Evolutionary conservation across 305 asterid species (phyloP).

Genomic region (Fraxinus floribunda): DNA sequence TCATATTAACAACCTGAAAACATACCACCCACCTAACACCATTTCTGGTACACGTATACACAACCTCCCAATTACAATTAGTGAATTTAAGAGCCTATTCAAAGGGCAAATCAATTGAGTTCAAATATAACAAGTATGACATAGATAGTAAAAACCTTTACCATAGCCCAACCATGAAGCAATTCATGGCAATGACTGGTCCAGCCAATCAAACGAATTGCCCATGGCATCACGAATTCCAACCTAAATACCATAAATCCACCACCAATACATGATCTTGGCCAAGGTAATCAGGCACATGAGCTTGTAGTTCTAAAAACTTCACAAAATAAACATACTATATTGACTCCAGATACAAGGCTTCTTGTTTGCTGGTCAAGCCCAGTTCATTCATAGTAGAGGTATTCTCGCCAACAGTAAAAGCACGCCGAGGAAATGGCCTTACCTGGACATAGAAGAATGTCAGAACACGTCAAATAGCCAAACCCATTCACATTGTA

Average conservation of each 20-base stretch:
- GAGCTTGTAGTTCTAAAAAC: slow-evolving; percentile 8
- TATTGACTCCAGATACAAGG: slow-evolving; percentile 80
- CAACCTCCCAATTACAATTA: neutral
- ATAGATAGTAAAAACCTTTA: neutral
- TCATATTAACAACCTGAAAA: neutral
- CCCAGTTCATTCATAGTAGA: slow-evolving; percentile 74
- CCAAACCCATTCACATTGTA: neutral
- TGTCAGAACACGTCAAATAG: neutral
- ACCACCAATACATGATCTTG: neutral
- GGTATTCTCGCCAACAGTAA: slow-evolving; percentile 61
- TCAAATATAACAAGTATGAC: neutral
- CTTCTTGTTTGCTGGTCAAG: slow-evolving; percentile 93
- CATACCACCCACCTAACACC: neutral
- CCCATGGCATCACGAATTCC: neutral
- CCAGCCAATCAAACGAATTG: neutral
- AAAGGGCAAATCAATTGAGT: neutral
- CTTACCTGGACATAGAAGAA: slow-evolving; percentile 54
- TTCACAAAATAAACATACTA: slow-evolving; percentile 34
- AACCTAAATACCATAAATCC: neutral
- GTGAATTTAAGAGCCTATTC: neutral
- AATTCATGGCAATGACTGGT: neutral
- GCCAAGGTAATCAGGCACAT: neutral
- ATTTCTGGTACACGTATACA: neutral
- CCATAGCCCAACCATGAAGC: neutral
- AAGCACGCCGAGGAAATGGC: slow-evolving; percentile 90